phyloP scores from a whole-genome alignment of 2,329 filamentous ascomycete species.

The Ophiocordyceps sinensis region DNA sequence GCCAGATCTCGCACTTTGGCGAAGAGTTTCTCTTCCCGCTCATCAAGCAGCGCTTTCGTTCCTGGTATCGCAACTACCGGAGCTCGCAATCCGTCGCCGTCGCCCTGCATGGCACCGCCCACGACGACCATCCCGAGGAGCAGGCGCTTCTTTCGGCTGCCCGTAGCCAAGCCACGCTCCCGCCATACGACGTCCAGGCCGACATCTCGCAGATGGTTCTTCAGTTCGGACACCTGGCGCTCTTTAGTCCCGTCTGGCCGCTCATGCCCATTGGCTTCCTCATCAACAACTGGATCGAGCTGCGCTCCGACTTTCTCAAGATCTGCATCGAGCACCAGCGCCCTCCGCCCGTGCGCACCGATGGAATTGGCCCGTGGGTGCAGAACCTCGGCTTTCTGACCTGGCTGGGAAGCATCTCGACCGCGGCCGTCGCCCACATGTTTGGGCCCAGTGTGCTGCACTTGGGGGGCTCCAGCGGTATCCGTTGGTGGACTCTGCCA shows the following conservation, averaged over 20 bases:
- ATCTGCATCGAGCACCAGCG: constrained; percentile 61
- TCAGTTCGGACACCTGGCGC: constrained; percentile 58
- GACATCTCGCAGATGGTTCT: constrained; percentile 63
- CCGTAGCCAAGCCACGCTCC: constrained; percentile 52
- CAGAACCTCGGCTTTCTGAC: constrained; percentile 52
- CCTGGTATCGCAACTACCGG: constrained; percentile 27
- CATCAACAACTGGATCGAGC: constrained; percentile 64
- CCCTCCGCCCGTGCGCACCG: constrained; percentile 52
- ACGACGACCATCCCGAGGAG: constrained; percentile 47
- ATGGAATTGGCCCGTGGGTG: constrained; percentile 63
- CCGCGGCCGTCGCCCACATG: constrained; percentile 58
- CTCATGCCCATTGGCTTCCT: constrained; percentile 59
- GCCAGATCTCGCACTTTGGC: constrained; percentile 56
- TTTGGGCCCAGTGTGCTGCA: constrained; percentile 35
- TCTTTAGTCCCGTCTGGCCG: constrained; percentile 66
- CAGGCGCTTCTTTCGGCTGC: constrained; percentile 47
- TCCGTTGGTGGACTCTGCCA: constrained; percentile 51
- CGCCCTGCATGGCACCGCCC: constrained; percentile 26
- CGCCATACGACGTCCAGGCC: constrained; percentile 56
- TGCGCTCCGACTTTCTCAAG: constrained; percentile 64
- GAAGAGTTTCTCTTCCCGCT: constrained; percentile 59
- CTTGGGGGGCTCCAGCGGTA: constrained; percentile 30
- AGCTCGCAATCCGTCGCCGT: constrained; percentile 21
- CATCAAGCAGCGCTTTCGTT: constrained; percentile 43
- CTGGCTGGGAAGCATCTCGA: constrained; percentile 60